These are phyloP conservation scores for Globisporangium ultimum DNA, from an alignment of 352 stramenopile species.

Conservation along the genomic window DNA sequence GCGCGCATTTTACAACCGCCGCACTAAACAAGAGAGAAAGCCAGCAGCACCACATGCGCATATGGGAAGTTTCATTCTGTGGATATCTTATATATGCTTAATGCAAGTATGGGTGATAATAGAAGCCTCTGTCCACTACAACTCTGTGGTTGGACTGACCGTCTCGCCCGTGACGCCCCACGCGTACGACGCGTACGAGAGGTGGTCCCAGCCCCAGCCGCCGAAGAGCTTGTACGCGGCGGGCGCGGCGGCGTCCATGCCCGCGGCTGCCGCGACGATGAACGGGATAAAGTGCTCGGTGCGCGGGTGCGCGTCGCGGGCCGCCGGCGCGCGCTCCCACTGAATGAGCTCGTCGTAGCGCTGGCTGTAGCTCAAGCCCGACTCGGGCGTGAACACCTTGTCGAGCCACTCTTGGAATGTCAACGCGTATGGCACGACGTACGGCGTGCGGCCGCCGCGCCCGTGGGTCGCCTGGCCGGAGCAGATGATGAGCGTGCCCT, in stretches of 20 bases:
- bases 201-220: slow-evolving; percentile 29
- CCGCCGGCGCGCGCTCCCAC: slow-evolving; percentile 39
- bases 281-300: slow-evolving; percentile 62
- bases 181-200: slow-evolving; percentile 42
- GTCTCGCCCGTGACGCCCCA: slow-evolving; percentile 17
- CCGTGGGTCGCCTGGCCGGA: slow-evolving; percentile 62
- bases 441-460: not conserved
- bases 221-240: slow-evolving; percentile 32
- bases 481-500: slow-evolving; percentile 83
- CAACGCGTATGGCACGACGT: slow-evolving; percentile 16
- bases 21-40: no score
- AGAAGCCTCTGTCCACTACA: not conserved
- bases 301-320: slow-evolving; percentile 31
- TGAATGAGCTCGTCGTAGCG: slow-evolving; percentile 31
- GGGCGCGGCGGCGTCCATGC: slow-evolving; percentile 34
- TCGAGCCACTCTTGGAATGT: slow-evolving; percentile 49
- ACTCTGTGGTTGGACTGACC: not conserved
- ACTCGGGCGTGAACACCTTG: slow-evolving; percentile 21
- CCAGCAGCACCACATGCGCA: no score
- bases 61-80: no score
- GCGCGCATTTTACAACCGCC: no score
- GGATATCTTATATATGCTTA: no score
- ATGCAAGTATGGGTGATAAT: no score
- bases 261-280: slow-evolving; percentile 42
- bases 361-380: slow-evolving; percentile 24